phyloP scores from a whole-genome alignment of 192 early-diverging fungal genomes.

The Rhizoclosmatium globosum region DNA sequence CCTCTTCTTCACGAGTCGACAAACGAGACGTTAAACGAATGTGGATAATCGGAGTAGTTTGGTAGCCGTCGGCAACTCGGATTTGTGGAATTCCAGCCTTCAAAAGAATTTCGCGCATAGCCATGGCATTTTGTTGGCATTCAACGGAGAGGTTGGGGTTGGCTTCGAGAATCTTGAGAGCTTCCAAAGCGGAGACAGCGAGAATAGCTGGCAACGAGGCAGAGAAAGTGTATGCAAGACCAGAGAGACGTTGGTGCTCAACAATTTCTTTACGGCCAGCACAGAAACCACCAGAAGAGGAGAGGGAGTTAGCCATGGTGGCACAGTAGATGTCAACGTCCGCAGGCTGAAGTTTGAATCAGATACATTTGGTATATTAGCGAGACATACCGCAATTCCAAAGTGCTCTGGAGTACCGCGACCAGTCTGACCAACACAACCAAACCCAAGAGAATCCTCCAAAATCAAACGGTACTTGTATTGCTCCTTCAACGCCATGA shows the following conservation, averaged over 20 bases:
- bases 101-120: slow-evolving; percentile 66
- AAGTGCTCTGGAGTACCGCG: slow-evolving; percentile 88
- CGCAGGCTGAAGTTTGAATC: slow-evolving; percentile 47
- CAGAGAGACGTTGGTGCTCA: slow-evolving; percentile 91
- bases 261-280: slow-evolving; percentile 84
- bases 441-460: slow-evolving; percentile 92
- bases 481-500: slow-evolving; percentile 90
- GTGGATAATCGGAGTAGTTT: slow-evolving; percentile 83
- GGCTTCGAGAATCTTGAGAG: slow-evolving; percentile 68
- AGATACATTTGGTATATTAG: not conserved
- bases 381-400: slow-evolving; percentile 63
- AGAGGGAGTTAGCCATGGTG: slow-evolving; percentile 80
- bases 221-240: slow-evolving; percentile 90
- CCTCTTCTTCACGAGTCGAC: slow-evolving; percentile 72
- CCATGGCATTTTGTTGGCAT: slow-evolving; percentile 70
- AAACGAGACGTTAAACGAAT: slow-evolving; percentile 58
- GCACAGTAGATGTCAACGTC: slow-evolving; percentile 92
- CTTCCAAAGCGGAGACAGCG: slow-evolving; percentile 86
- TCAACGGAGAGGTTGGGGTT: slow-evolving; percentile 57
- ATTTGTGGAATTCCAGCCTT: slow-evolving; percentile 57
- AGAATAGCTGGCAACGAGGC: slow-evolving; percentile 95
- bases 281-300: slow-evolving; percentile 92
- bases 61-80: slow-evolving; percentile 53
- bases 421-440: slow-evolving; percentile 86
- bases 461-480: slow-evolving; percentile 97